Base-by-base conservation (phyloP, 1,139 yeast genomes). In the Geotrichum europaeum region DNA sequence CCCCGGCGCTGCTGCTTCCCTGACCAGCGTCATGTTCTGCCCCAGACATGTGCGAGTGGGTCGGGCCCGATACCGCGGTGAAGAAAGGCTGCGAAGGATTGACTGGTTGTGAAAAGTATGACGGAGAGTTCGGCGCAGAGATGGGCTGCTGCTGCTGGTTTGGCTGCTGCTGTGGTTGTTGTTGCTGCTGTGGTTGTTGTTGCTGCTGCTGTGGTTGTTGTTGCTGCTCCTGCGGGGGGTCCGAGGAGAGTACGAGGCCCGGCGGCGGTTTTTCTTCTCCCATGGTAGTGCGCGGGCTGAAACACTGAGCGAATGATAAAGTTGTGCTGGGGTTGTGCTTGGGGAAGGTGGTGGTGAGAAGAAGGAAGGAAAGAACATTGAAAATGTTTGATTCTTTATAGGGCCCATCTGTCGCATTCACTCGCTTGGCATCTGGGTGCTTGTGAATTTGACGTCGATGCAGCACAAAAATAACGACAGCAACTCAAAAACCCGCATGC, bases 61-160 rank as follows among this genome's bases (percentile, higher is more conserved):
- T 40, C 9, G 18, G 18, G 6, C 20, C 20, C 22, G 47, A 5
- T n/a, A 6, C 47, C 20, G 47, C 47, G n/a, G 58, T 55, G 30
- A 22, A 55, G 24, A 55, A 50, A 4, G 58, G 54, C 13, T 49
- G 50, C 18, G 28, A 50, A 22, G 55, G 40, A 4, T 50, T 18
- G 24, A 24, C 52, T n/a, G 30, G 59, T n/a, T 45, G 55, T 12
- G 55, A 9, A 47, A 57, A 57, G 36, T 57, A 57, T 6, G 59
- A 57, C 4, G 59, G 51, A 28, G 55, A 43, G n/a, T 54, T 10
- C 20, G 22, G 51, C 2, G 30, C 30, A 36, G 15, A 40, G 32
- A 25, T 36, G 22, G 13, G 56, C 13, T 25, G 43, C 25, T 32
- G 28, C 12, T 47, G 51, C 1, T 45, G 56, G n/a, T n/a, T n/a